Evolutionary conservation across 2,329 filamentous ascomycete species (phyloP), one percentile per base, ranked within the genome.

Genomic region (Talaromyces sp.): DNA sequence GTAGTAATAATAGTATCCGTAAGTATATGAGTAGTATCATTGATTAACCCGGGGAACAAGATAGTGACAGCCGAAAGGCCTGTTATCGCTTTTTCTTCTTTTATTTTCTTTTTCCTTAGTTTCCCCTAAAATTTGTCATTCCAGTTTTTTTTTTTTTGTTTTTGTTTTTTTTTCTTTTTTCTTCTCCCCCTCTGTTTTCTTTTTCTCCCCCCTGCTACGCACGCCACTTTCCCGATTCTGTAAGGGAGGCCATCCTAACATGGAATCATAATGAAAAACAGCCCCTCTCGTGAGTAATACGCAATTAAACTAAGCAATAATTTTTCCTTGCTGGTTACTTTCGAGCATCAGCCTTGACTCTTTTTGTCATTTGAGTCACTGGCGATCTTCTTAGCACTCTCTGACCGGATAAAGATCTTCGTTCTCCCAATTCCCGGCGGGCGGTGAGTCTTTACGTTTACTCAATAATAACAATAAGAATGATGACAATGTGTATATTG

Each of bases 141-240:
- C 26, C 26, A 27, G 26, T 38, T 27, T 32, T 17, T 57, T 3
- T 50, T 24, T 24, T 41, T 7, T 43, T 31, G 38, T n/a, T 38
- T 17, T 17, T 19, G 13, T 21, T n/a, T 27, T 13, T 53, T 58
- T 53, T 43, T 11, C n/a, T 54, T 27, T 24, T 59, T 21, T 46
- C 17, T 17, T 51, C 24, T 41, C 32, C 52, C 49, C n/a, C n/a
- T n/a, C n/a, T n/a, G n/a, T 31, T 31, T 54, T 55, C n/a, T 31
- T 46, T 59, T 58, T 54, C 32, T 31, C 35, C 31, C 54, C 26
- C 49, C 19, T n/a, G n/a, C 17, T 29, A 52, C 24, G 49, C 26
- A 52, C 49, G 49, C 49, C 49, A 31, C 49, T 55, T 58, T 29
- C 4, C 50, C 50, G 26, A 46, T 29, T 38, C 58, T 59, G 58